Evolutionary conservation across 805 yeast species (phyloP).

Genomic region (Yamadazyma philogaea): DNA sequence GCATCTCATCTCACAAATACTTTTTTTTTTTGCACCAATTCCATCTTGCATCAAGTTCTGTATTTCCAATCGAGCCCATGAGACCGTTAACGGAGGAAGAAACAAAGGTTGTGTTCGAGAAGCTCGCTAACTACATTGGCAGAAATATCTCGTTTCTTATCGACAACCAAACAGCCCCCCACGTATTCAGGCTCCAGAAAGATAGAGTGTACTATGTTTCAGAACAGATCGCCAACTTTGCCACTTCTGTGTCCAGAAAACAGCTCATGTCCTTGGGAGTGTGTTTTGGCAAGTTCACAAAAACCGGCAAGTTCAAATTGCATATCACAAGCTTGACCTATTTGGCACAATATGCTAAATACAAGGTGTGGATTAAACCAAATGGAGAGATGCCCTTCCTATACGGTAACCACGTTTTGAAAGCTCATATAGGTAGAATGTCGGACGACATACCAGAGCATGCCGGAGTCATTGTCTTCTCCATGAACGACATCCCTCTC

Average conservation of each 20-base stretch:
- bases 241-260: slow-evolving; percentile 86
- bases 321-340: slow-evolving; percentile 89
- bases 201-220: slow-evolving; percentile 93
- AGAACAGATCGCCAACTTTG: slow-evolving; percentile 76
- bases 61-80: slow-evolving; percentile 42
- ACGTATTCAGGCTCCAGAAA: slow-evolving; percentile 92
- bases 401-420: slow-evolving; percentile 93
- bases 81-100: slow-evolving; percentile 96
- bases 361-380: slow-evolving; percentile 92
- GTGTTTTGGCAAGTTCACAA: slow-evolving; percentile 95
- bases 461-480: slow-evolving; percentile 87
- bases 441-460: slow-evolving; percentile 98
- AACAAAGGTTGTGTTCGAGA: slow-evolving; percentile 92
- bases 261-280: slow-evolving; percentile 90
- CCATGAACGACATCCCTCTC: slow-evolving; percentile 89
- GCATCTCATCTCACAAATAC: slow-evolving; percentile 13
- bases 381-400: slow-evolving; percentile 99
- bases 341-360: slow-evolving; percentile 83
- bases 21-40: background rate
- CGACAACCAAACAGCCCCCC: slow-evolving; percentile 82
- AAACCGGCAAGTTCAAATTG: slow-evolving; percentile 92
- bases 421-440: slow-evolving; percentile 96
- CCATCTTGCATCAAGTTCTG: background rate
- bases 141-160: slow-evolving; percentile 85
- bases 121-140: slow-evolving; percentile 95